Evolutionary conservation across 352 stramenopile genomes (phyloP).

Genomic region (Phytophthora agathidicida): DNA sequence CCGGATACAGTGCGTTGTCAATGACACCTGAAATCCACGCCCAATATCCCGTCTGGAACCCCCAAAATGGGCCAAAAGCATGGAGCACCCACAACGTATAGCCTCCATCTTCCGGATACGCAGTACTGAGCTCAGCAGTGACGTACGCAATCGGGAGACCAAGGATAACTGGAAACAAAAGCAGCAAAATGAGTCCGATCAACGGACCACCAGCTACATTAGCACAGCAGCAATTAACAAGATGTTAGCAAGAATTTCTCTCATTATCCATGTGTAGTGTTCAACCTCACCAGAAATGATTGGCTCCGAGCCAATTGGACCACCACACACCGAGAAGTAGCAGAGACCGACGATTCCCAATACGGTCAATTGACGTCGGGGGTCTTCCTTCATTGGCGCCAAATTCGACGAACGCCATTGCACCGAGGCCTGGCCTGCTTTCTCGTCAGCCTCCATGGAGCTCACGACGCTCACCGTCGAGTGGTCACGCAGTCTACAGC

Average conservation of each 20-base stretch:
- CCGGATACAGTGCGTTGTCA: conserved; percentile 94
- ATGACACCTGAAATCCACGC: conserved; percentile 90
- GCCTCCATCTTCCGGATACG: conserved; percentile 87
- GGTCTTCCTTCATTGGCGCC: conserved; percentile 41
- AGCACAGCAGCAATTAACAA: background rate
- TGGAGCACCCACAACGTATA: conserved; percentile 93
- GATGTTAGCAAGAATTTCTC: background rate
- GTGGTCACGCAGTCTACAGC: conserved; percentile 15
- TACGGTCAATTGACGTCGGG: conserved; percentile 47
- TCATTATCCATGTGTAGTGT: background rate
- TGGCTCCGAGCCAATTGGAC: conserved; percentile 48
- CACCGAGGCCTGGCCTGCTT: conserved; percentile 9
- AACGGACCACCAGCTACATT: conserved; percentile 55
- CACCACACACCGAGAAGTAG: conserved; percentile 60
- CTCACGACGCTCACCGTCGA: conserved; percentile 26
- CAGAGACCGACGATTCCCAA: conserved; percentile 52
- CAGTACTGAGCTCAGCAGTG: conserved; percentile 91
- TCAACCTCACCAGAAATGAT: conserved; percentile 44
- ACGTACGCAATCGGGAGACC: conserved; percentile 92
- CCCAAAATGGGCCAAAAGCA: conserved; percentile 91
- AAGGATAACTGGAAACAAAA: conserved; percentile 91
- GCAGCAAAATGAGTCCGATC: conserved; percentile 85
- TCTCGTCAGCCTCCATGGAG: conserved; percentile 18
- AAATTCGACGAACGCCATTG: conserved; percentile 37
- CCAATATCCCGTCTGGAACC: conserved; percentile 81